Evolutionary conservation across 352 stramenopile genomes (phyloP), one percentile per base, ranked within the genome.

Genomic region (Phytopythium sindhum): DNA sequence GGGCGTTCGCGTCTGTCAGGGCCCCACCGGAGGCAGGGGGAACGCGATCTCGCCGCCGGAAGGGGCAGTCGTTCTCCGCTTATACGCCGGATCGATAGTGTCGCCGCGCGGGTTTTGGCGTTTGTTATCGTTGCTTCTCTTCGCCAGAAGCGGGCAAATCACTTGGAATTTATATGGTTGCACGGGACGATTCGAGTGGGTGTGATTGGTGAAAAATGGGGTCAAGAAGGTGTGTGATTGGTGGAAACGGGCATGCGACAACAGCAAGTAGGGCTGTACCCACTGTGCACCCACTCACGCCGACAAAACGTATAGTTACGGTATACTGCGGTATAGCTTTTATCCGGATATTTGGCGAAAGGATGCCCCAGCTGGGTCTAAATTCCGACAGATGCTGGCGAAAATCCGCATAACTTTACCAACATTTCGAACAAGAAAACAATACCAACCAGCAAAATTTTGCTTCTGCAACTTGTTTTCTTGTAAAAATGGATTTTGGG

Each of bases 151-250:
- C 37, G 37, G 31, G 8, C 31, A 8, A 35, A 3, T 19, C 37
- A 44, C 37, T 44, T 44, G 37, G 41, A 9, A 19, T 24, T 47
- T 47, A 19, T 47, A 47, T 47, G 41, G 41, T 12, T 19, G 15
- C 15, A 15, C 6, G 41, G 41, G 21, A n/a, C 8, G 39, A 14
- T 15, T 41, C 35, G 35, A 44, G 37, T 5, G 21, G 0, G 23
- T 19, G 55, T 4, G 55, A 60, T 60, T 60, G 55, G 55, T 15
- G 23, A 24, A 52, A 60, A 60, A 47, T n/a, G 11, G 4, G 12
- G 11, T 15, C 9, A 24, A 2, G 2, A 2, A 37, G 4, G 19
- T 31, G 8, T 2, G 12, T 31, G 47, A 53, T 53, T 53, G 47
- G 47, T 21, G 23, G 47, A 31, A 53, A 53, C 11, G 24, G 9